Base-by-base conservation (phyloP, 768 basidiomycete species). In the Tephrocybe sp. region DNA sequence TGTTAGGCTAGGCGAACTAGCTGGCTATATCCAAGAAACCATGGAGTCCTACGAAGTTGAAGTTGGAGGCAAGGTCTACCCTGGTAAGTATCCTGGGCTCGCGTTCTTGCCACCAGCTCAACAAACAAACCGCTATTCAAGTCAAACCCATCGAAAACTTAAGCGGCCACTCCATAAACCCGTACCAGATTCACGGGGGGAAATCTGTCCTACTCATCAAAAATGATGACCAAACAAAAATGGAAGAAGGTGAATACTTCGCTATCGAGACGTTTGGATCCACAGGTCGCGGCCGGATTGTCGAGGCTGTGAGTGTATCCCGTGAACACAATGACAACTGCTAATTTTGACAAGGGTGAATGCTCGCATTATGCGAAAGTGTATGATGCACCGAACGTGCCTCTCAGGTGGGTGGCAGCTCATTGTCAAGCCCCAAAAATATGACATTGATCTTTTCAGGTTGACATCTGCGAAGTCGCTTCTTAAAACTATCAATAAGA, bases 171-270 rank as follows among this genome's bases (percentile, higher is more conserved):
- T 88, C 89, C 12, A 98, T 98, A 58, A 84, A 85, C 49, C 82
- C 74, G 23, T 95, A 98, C 67, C 85, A 86, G 57, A 97, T 98
- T 54, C 96, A 99, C 64, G 96, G 90, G 14, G 89, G 89, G 24
- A 99, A 99, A 69, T 91, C 90, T 0, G 86, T 98, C 1, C 78
- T 91, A 30, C 81, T 98, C 39, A 90, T 97, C 39, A 91, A 88
- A 66, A 93, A 88, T 50, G 81, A 86, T 26, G 94, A 97, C 64
- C 84, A 87, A 54, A 92, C 89, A 12, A 96, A 92, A 72, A 99
- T 99, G 97, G 97, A 98, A 64, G 97, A 99, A 70, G 97, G 95
- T 34, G 97, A 98, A 62, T 98, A 98, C 65, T 99, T 92, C 66
- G 97, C 97, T 8, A 96, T 99, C 50, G 97, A 99, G 69, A 99